Evolutionary conservation across 495 filamentous ascomycete species (phyloP).

Genomic region (Corynascus novoguineensis): DNA sequence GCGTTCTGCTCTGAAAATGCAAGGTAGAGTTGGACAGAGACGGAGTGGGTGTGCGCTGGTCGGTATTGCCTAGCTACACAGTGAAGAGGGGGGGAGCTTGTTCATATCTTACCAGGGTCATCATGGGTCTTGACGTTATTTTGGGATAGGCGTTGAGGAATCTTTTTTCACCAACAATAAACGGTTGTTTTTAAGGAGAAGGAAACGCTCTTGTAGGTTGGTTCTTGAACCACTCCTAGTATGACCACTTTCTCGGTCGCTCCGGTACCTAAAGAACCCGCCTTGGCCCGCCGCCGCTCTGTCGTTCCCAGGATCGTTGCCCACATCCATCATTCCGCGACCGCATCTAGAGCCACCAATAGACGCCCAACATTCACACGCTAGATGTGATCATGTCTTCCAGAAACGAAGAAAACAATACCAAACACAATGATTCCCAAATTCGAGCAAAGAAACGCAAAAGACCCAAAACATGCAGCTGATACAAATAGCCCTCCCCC

Average conservation of each 20-base stretch:
- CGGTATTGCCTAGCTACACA: too few relatives aligned
- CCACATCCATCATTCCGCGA: neutral
- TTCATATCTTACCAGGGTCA: neutral
- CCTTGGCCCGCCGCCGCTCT: too few relatives aligned
- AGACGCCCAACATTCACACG: neutral
- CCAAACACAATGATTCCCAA: conserved; percentile 11
- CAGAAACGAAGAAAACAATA: conserved; percentile 13
- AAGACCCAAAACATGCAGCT: conserved; percentile 9
- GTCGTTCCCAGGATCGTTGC: neutral
- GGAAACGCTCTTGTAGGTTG: too few relatives aligned
- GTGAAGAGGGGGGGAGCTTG: neutral
- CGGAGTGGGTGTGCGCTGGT: neutral
- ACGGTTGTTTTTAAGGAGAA: neutral
- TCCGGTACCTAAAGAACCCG: too few relatives aligned
- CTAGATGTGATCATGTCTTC: neutral
- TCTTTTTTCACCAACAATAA: neutral
- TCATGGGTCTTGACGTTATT: neutral
- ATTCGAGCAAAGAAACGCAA: conserved; percentile 5
- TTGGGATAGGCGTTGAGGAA: neutral
- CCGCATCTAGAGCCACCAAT: neutral
- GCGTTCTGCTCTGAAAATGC: neutral
- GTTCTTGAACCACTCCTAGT: too few relatives aligned
- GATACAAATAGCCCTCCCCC: neutral
- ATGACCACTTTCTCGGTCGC: too few relatives aligned
- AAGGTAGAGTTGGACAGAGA: neutral